A percentile compares a stretch with the other conserved stretches of the same genome.
These are phyloP conservation scores for Phoma herbarum DNA, from an alignment of 2,329 filamentous ascomycete species.

Conservation along the genomic window DNA sequence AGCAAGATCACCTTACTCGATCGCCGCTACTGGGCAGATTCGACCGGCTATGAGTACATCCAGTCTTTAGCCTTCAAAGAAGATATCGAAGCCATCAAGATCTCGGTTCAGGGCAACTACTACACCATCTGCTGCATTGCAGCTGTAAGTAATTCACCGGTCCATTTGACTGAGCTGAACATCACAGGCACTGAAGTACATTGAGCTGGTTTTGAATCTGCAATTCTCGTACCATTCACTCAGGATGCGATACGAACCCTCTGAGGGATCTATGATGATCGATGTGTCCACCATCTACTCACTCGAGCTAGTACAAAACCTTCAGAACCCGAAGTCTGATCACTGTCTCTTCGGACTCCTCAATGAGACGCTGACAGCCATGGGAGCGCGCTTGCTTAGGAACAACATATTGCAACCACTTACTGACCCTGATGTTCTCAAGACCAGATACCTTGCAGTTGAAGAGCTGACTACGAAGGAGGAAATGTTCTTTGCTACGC, in stretches of 20 bases:
- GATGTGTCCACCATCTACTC: conserved; percentile 87
- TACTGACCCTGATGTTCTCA: conserved; percentile 73
- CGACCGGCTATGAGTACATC: conserved; percentile 78
- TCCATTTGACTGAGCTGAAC: conserved; percentile 7
- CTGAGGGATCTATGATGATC: conserved; percentile 94
- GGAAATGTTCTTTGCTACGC: conserved; percentile 81
- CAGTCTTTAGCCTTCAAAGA: conserved; percentile 79
- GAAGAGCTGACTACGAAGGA: conserved; percentile 83
- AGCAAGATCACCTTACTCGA: conserved; percentile 70
- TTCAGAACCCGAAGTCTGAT: conserved; percentile 78
- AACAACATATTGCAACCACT: conserved; percentile 90
- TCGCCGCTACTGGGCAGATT: conserved; percentile 84
- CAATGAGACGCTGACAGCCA: conserved; percentile 85
- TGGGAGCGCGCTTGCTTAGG: conserved; percentile 84
- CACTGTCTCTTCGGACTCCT: conserved; percentile 85
- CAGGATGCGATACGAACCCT: conserved; percentile 84
- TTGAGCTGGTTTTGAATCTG: conserved; percentile 73
- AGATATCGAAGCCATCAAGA: conserved; percentile 81
- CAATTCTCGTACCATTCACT: conserved; percentile 82
- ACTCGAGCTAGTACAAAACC: conserved; percentile 89
- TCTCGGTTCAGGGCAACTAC: conserved; percentile 82
- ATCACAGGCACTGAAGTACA: conserved; percentile 77
- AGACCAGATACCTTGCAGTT: conserved; percentile 79
- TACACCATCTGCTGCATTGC: conserved; percentile 86
- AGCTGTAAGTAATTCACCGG: conserved; percentile 73